Conservation (phyloP, 106 monocot genomes). For the Apostasia ramifera region DNA sequence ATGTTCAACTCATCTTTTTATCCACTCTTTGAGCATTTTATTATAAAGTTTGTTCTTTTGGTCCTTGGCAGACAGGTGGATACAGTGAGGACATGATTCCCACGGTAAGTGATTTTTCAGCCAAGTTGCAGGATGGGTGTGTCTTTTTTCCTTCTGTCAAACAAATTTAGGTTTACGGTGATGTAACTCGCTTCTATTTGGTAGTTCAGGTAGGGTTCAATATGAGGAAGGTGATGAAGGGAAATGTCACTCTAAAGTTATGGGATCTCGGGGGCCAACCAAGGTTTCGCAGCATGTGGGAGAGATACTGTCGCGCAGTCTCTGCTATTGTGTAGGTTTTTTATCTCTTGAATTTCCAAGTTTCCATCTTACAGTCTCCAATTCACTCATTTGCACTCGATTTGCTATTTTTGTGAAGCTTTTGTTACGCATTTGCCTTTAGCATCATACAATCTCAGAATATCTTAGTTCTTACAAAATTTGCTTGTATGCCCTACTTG, state of each 20-base stretch:
- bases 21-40: neutral
- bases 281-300: conserved; percentile 92
- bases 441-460: no score
- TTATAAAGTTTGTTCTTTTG: neutral
- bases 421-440: no score
- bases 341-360: neutral
- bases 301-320: conserved; percentile 83
- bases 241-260: conserved; percentile 85
- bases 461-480: no score
- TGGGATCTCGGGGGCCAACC: conserved; percentile 96
- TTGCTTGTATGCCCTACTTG: no score
- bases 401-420: neutral
- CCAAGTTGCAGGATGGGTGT: neutral
- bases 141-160: neutral
- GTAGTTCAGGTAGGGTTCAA: conserved; percentile 69
- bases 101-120: conserved; percentile 45
- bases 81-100: conserved; percentile 95
- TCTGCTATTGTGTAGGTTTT: conserved; percentile 86
- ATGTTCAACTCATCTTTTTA: neutral
- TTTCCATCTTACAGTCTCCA: neutral
- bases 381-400: neutral
- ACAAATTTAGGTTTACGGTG: neutral
- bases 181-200: neutral
- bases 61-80: conserved; percentile 67
- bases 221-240: conserved; percentile 85